Base-by-base conservation (phyloP, 1,139 yeast species). In the Blastobotrys capitulatus region DNA sequence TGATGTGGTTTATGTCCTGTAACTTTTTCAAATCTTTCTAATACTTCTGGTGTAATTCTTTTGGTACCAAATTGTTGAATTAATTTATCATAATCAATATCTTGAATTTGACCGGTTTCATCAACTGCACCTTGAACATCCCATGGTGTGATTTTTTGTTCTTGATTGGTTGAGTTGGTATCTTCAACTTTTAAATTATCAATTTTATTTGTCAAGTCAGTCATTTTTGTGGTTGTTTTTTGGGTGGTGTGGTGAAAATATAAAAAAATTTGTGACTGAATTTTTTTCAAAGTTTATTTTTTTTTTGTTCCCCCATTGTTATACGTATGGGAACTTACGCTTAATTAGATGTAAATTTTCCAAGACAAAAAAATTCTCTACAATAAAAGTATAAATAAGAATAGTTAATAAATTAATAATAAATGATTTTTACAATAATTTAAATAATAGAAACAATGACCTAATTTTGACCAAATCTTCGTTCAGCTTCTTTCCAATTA, bases 1-100 rank as follows among this genome's bases (percentile, higher is more conserved):
- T 87, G 89, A 67, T 92, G 99, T n/a, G 98, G 97, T 65, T 79
- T 81, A 49, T 80, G 84, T 19, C 98, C 98, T 0, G 98, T 92
- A 19, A 88, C 85, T 41, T 69, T 72, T 61, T 79, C 80, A 68
- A 94, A 92, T 61, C 97, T 75, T 12, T 70, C 76, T 59, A 92
- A 73, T 2, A 90, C 81, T 56, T 86, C 97, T 37, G 75, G 70
- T 15, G 81, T 75, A 60, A 92, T 82, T 47, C 76, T 74, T 56
- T 74, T 81, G 44, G 98, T 90, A 57, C 99, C 99, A 63, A 92
- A 92, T 66, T 86, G 88, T 56, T 75, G 73, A 59, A 88, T 85
- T 59, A 92, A 76, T 69, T 87, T 87, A 54, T 86, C 92, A 68
- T 92, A 92, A 70, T 92, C 97, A 57, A 92, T 90, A 32, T 82